phyloP scores from a whole-genome alignment of 2,329 filamentous ascomycete species.

The Fusarium transvaalense region DNA sequence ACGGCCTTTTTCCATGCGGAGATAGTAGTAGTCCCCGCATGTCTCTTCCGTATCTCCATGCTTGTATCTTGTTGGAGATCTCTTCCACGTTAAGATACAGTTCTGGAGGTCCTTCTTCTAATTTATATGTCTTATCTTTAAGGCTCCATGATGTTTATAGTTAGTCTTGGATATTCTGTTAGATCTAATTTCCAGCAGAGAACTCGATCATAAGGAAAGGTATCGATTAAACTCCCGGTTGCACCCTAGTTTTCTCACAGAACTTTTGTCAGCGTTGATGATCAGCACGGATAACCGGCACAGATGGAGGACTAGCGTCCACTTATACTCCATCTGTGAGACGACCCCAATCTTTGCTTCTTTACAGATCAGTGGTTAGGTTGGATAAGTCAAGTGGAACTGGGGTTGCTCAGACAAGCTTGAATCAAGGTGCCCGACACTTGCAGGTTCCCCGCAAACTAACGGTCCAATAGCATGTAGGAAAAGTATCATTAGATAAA shows the following conservation, averaged over 20 bases:
- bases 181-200: too few relatives aligned
- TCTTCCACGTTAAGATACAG: too few relatives aligned
- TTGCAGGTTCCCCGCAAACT: too few relatives aligned
- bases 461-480: too few relatives aligned
- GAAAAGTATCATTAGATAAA: too few relatives aligned
- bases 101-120: not conserved
- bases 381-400: too few relatives aligned
- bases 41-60: too few relatives aligned
- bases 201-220: not conserved
- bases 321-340: not conserved
- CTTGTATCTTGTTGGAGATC: not conserved
- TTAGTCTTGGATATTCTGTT: not conserved
- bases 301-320: not conserved
- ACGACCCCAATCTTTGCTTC: not conserved
- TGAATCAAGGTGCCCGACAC: not conserved
- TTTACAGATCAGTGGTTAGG: too few relatives aligned
- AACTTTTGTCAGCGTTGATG: not conserved
- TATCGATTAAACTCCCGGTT: not conserved
- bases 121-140: too few relatives aligned
- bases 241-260: not conserved
- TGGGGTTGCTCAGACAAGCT: not conserved
- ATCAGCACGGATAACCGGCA: constrained; percentile 17
- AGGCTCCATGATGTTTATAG: too few relatives aligned
- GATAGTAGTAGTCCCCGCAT: constrained; percentile 1
- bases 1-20: constrained; percentile 5